These are phyloP conservation scores for Yamadazyma dushanensis DNA, from an alignment of 1,139 yeast genomes.

Conservation along the genomic window DNA sequence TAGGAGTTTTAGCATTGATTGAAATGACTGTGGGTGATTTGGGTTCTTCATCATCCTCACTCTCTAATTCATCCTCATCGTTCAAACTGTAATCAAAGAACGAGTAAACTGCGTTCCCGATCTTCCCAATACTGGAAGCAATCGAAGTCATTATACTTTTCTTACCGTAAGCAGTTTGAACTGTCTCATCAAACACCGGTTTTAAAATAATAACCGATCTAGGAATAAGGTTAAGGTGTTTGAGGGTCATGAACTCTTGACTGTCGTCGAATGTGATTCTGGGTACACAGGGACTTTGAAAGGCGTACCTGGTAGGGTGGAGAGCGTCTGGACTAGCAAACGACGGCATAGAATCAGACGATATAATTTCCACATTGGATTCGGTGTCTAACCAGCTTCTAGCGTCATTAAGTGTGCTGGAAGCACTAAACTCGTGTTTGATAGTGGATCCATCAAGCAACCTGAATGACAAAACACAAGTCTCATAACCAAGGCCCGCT, in stretches of 20 bases:
- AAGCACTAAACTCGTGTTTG: constrained; percentile 39
- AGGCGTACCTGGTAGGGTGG: constrained; percentile 36
- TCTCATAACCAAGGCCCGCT: too few relatives aligned
- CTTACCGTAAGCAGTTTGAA: constrained; percentile 16
- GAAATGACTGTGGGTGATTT: constrained; percentile 20
- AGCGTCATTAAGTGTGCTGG: constrained; percentile 52
- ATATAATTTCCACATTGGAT: constrained; percentile 38
- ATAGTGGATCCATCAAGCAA: constrained; percentile 56
- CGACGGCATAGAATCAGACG: constrained; percentile 31
- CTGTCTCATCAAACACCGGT: constrained; percentile 42
- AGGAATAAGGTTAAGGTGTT: constrained; percentile 55
- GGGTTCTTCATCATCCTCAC: constrained; percentile 9
- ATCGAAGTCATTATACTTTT: constrained; percentile 19
- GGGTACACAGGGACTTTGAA: constrained; percentile 40
- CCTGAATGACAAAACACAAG: constrained; percentile 50
- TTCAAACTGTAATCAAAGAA: constrained; percentile 46
- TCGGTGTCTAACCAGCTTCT: constrained; percentile 61
- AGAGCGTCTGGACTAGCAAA: constrained; percentile 36
- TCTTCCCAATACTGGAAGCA: constrained; percentile 11
- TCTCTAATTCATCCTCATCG: constrained; percentile 6
- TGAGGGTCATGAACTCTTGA: constrained; percentile 53
- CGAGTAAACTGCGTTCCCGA: constrained; percentile 37
- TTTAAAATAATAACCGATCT: constrained; percentile 67
- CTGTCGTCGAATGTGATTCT: constrained; percentile 42
- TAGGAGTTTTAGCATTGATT: constrained; percentile 16